Conservation (phyloP, 2,329 filamentous ascomycete genomes). For the Celoporthe dispersa region DNA sequence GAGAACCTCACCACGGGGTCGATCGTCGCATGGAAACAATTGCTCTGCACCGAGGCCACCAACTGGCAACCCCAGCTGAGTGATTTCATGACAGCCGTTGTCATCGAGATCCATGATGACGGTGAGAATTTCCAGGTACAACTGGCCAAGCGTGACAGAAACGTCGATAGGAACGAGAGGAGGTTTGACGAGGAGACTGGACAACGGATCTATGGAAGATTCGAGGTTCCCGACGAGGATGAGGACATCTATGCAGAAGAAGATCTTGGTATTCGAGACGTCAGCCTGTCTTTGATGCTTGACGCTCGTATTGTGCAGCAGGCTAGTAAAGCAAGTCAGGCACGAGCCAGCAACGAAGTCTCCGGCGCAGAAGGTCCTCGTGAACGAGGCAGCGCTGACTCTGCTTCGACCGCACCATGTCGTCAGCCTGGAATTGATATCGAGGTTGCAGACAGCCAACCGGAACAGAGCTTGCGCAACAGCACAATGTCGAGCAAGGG, state of each 20-base stretch:
- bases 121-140: conserved; percentile 59
- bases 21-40: conserved; percentile 71
- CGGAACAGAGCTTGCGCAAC: background rate
- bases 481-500: conserved; percentile 29
- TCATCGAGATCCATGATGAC: conserved; percentile 60
- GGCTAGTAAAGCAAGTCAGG: conserved; percentile 33
- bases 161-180: conserved; percentile 59
- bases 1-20: conserved; percentile 60
- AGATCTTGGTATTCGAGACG: conserved; percentile 64
- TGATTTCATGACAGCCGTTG: conserved; percentile 64
- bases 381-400: background rate
- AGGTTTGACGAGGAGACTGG: conserved; percentile 70
- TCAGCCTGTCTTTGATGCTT: conserved; percentile 66
- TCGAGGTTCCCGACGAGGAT: conserved; percentile 71
- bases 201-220: conserved; percentile 74
- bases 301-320: conserved; percentile 68
- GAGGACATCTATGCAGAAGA: conserved; percentile 59
- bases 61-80: conserved; percentile 69
- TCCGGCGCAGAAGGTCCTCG: background rate
- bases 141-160: conserved; percentile 71
- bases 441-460: conserved; percentile 26
- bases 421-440: conserved; percentile 5
- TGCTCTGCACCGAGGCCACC: conserved; percentile 63
- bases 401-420: background rate
- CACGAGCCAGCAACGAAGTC: background rate